Conservation (phyloP, 176 grass and related monocot genomes). For the Poa annua region DNA sequence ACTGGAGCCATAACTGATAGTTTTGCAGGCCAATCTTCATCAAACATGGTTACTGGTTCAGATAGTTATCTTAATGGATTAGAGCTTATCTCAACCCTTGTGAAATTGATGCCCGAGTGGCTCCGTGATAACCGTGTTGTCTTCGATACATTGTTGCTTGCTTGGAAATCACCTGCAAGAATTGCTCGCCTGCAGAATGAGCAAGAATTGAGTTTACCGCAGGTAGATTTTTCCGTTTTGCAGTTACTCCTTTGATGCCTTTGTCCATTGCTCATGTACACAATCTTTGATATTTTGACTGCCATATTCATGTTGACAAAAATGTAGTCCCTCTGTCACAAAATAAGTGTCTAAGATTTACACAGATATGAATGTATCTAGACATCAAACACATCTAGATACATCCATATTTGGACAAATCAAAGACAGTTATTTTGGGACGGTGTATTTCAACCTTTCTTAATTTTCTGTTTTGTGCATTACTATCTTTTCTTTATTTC, state of each 20-base stretch:
- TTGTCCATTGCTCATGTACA: constrained; percentile 23
- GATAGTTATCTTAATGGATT: constrained; percentile 97
- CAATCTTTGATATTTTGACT: neutral
- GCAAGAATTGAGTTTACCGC: constrained; percentile 87
- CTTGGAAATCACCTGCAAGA: constrained; percentile 96
- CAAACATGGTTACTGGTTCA: constrained; percentile 54
- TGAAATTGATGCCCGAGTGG: constrained; percentile 99
- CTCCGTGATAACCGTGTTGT: constrained; percentile 76
- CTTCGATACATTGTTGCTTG: constrained; percentile 83
- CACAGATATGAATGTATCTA: no score
- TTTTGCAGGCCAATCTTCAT: constrained; percentile 58
- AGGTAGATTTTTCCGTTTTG: constrained; percentile 53
- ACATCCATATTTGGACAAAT: no score
- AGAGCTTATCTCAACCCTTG: constrained; percentile 86
- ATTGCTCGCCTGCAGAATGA: constrained; percentile 84
- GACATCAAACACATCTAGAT: no score
- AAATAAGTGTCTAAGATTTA: no score
- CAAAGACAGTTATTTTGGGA: no score
- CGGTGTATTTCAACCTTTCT: neutral
- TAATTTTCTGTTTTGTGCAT: constrained; percentile 8
- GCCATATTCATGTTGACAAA: constrained; percentile 1
- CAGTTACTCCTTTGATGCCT: constrained; percentile 10
- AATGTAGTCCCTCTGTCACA: neutral
- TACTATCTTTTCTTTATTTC: constrained; percentile 3
- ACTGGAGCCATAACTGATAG: constrained; percentile 58